Conservation (phyloP, 176 grass and related monocot species). For the Themeda triandra region DNA sequence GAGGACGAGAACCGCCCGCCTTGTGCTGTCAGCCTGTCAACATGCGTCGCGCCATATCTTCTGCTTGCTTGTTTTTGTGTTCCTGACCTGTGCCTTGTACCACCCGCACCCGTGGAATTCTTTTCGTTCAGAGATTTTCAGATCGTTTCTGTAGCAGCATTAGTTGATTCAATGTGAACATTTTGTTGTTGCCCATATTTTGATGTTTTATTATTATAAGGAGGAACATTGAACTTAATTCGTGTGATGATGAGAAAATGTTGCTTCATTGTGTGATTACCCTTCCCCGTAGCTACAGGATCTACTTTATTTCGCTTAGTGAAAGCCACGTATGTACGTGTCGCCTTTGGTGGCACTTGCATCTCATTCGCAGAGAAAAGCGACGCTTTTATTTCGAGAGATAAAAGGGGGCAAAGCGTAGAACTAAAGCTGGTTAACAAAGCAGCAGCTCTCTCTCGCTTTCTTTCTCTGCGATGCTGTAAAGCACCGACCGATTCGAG, state of each 20-base stretch:
- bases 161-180: not conserved
- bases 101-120: not conserved
- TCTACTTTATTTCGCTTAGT: not conserved
- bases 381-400: constrained; percentile 2
- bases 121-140: constrained; percentile 27
- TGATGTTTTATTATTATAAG: not conserved
- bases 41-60: not conserved
- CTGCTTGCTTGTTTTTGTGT: not conserved
- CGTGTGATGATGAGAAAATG: not conserved
- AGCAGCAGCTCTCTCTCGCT: not conserved
- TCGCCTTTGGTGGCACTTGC: not conserved
- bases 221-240: not conserved
- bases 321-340: not conserved
- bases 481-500: not conserved
- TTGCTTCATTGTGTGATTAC: not conserved
- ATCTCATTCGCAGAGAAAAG: constrained; percentile 4
- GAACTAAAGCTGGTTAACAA: constrained; percentile 4
- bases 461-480: not conserved
- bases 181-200: not conserved
- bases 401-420: not conserved
- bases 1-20: not conserved
- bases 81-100: not conserved
- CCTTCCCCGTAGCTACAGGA: not conserved
- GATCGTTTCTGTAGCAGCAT: not conserved
- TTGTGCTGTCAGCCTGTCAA: not conserved